phyloP scores from a whole-genome alignment of 1,284 basidiomycete species.

The Boletus sp. region DNA sequence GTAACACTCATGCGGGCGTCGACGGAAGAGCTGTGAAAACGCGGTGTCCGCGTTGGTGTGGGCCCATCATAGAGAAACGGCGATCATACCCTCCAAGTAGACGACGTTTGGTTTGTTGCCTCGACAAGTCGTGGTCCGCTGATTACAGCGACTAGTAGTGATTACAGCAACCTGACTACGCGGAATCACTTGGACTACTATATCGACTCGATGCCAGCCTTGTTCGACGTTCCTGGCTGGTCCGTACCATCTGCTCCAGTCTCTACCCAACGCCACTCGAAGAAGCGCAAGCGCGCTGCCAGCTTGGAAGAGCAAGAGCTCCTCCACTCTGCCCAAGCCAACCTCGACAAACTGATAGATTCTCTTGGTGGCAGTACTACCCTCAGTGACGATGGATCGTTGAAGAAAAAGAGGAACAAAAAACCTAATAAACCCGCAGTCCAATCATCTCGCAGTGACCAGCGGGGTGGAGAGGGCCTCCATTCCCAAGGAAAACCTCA shows the following conservation, averaged over 20 bases:
- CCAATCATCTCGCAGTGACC: constrained; percentile 18
- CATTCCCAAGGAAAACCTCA: constrained; percentile 3
- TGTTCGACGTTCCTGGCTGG: constrained; percentile 77
- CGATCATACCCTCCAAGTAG: neutral
- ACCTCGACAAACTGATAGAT: constrained; percentile 76
- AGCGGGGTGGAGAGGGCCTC: neutral
- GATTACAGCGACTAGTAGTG: no score
- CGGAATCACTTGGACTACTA: constrained; percentile 1
- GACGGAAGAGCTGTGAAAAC: constrained; percentile 14
- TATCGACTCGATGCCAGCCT: constrained; percentile 35
- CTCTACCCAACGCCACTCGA: constrained; percentile 35
- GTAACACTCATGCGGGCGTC: constrained; percentile 10
- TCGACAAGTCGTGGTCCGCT: no score
- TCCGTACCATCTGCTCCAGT: constrained; percentile 47
- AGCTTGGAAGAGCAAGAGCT: constrained; percentile 40
- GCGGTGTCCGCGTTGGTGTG: constrained; percentile 22
- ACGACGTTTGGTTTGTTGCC: no score
- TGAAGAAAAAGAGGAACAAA: constrained; percentile 37
- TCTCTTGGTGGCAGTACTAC: constrained; percentile 42
- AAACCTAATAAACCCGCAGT: constrained; percentile 20
- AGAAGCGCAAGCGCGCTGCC: constrained; percentile 67
- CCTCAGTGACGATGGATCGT: constrained; percentile 5
- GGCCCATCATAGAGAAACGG: constrained; percentile 1
- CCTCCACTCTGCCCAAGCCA: constrained; percentile 52
- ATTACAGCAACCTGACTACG: no score